A percentile compares a stretch with the other conserved stretches of the same genome.
Conservation (phyloP, 371 early-diverging fungal genomes). For the Coemansia sp. region DNA sequence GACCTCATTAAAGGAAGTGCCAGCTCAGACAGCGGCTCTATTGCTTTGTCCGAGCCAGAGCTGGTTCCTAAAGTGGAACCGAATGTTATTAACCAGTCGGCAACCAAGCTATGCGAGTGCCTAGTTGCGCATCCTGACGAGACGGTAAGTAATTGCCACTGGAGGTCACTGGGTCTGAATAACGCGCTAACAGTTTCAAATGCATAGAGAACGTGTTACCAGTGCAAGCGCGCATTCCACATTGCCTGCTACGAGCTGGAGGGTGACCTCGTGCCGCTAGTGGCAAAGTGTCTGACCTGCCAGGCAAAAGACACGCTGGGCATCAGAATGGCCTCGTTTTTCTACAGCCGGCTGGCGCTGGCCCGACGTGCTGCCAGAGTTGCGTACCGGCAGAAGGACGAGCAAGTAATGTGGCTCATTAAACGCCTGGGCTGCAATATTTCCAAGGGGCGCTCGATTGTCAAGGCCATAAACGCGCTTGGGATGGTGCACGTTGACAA, state of each 20-base stretch:
- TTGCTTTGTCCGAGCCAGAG: neutral
- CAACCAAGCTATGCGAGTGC: constrained; percentile 13
- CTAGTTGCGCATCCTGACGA: constrained; percentile 1
- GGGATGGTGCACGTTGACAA: constrained; percentile 22
- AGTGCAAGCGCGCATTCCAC: constrained; percentile 29
- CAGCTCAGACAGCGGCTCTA: neutral
- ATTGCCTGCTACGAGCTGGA: constrained; percentile 11
- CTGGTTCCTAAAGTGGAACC: neutral
- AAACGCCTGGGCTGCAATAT: constrained; percentile 5
- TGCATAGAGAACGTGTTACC: constrained; percentile 22
- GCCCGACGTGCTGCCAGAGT: constrained; percentile 11
- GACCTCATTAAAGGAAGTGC: neutral
- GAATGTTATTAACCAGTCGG: neutral
- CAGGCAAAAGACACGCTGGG: neutral
- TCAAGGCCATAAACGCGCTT: constrained; percentile 4
- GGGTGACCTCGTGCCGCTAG: neutral
- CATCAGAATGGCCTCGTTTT: neutral
- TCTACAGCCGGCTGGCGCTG: constrained; percentile 17
- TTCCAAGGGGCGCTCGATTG: neutral
- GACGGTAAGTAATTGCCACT: constrained; percentile 4
- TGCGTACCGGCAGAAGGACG: neutral
- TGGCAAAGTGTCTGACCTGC: constrained; percentile 7
- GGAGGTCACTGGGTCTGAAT: too few species aligned
- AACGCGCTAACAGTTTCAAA: neutral
- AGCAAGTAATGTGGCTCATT: constrained; percentile 1